phyloP scores from a whole-genome alignment of 345 rosid genomes.

The Heritiera fomes region DNA sequence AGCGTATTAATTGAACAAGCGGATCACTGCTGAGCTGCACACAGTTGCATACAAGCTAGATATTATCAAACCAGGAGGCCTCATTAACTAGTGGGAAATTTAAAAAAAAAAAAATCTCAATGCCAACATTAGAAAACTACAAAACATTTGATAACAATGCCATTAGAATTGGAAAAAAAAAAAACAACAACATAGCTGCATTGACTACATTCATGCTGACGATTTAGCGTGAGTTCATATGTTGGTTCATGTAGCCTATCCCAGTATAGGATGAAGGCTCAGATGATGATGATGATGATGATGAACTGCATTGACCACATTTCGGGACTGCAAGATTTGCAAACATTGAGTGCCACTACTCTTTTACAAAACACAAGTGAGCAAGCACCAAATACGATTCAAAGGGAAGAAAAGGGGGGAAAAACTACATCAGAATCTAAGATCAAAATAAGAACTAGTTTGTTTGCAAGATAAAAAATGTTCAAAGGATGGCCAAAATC shows the following conservation, averaged over 20 bases:
- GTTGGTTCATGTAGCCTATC: too few relatives aligned
- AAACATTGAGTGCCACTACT: neutral
- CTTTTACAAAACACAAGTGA: neutral
- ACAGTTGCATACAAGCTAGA: neutral
- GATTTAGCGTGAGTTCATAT: too few relatives aligned
- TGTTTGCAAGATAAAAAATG: constrained; percentile 7
- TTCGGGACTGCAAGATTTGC: neutral
- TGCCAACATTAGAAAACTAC: neutral
- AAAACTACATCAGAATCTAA: neutral
- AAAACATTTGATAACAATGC: neutral
- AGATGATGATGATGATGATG: too few relatives aligned
- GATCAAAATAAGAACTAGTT: constrained; percentile 1
- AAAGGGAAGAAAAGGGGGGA: neutral
- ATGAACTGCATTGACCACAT: neutral
- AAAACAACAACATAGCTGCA: neutral
- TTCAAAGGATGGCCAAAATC: neutral
- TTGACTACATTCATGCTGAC: neutral
- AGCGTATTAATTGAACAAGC: neutral
- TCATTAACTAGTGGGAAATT: neutral
- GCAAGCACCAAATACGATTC: neutral
- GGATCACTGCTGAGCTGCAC: neutral
- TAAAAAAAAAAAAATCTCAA: neutral
- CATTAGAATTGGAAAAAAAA: neutral
- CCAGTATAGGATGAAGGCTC: too few relatives aligned
- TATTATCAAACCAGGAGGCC: neutral